These are phyloP conservation scores for Ophiorrhiza pumila DNA, from an alignment of 257 asterid species.

Conservation along the genomic window DNA sequence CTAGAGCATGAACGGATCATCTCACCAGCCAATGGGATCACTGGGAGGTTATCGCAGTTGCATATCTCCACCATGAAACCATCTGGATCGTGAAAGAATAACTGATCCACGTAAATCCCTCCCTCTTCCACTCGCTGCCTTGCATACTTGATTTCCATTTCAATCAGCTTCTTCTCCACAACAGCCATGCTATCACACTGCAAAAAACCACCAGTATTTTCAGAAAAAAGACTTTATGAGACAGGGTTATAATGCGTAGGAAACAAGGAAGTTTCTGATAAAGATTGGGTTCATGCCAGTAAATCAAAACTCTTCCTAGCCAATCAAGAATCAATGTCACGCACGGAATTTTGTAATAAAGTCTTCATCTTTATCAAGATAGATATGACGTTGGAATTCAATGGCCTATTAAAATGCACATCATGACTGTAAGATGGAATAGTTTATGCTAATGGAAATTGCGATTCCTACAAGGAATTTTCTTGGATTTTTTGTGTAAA, in stretches of 20 bases:
- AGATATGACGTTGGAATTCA: background rate
- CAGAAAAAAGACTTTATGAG: too few species aligned
- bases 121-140: slow-evolving; percentile 86
- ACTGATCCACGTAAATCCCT: slow-evolving; percentile 78
- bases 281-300: background rate
- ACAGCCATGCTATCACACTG: slow-evolving; percentile 87
- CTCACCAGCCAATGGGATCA: slow-evolving; percentile 69
- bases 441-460: too few species aligned
- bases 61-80: slow-evolving; percentile 97
- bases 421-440: too few species aligned
- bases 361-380: background rate
- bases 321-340: background rate
- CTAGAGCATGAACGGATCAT: slow-evolving; percentile 71
- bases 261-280: background rate
- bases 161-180: slow-evolving; percentile 84
- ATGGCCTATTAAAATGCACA: too few species aligned
- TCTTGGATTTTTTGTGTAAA: too few species aligned
- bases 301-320: background rate
- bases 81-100: slow-evolving; percentile 93
- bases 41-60: slow-evolving; percentile 87
- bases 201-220: too few species aligned
- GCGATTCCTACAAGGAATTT: too few species aligned
- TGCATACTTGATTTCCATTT: slow-evolving; percentile 65
- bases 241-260: too few species aligned
- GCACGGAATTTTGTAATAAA: background rate